Conservation (phyloP, 1,284 basidiomycete genomes). For the Hymenochaete sp. region DNA sequence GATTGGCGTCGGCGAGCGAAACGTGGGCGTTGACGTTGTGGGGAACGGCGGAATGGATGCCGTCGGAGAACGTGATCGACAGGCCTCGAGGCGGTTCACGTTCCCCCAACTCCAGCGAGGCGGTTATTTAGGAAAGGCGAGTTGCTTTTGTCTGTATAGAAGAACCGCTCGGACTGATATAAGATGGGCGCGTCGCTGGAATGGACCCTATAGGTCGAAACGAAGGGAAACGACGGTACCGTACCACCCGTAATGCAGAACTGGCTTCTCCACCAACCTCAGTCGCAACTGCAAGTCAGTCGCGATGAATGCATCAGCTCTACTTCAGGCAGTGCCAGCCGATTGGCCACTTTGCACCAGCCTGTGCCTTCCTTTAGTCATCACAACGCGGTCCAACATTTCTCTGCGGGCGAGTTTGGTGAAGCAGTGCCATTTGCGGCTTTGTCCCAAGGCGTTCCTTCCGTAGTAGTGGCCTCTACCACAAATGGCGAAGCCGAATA, state of each 20-base stretch:
- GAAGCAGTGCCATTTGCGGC: conserved; percentile 6
- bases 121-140: not conserved
- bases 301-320: conserved; percentile 11
- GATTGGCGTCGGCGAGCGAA: too few species aligned
- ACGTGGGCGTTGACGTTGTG: too few species aligned
- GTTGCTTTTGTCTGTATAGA: too few species aligned
- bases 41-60: too few species aligned
- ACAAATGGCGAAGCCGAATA: not conserved
- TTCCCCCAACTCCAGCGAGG: not conserved
- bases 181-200: too few species aligned
- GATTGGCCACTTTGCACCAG: not conserved
- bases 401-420: conserved; percentile 2
- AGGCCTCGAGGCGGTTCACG: not conserved
- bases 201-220: too few species aligned
- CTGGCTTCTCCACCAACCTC: too few species aligned
- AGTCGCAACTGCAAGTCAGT: too few species aligned
- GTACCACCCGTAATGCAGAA: too few species aligned
- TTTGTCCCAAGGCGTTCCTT: conserved; percentile 6
- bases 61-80: too few species aligned
- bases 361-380: not conserved
- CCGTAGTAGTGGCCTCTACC: not conserved
- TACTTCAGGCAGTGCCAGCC: conserved; percentile 1
- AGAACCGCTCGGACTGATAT: too few species aligned
- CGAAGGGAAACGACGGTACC: too few species aligned
- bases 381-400: conserved; percentile 4